phyloP scores from a whole-genome alignment of 83 land plant species.

The Picea abies region DNA sequence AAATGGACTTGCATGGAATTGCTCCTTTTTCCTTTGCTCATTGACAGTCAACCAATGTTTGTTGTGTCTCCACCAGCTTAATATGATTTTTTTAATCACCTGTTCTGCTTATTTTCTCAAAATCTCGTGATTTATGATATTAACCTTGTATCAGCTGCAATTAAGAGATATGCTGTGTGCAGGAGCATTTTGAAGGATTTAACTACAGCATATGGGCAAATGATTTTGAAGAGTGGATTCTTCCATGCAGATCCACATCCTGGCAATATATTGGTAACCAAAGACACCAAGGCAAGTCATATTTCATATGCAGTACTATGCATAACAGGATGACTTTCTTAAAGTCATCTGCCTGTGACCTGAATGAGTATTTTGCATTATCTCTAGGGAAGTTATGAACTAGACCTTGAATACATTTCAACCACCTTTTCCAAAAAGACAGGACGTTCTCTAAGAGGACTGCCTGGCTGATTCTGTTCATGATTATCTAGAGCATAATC shows the following conservation, averaged over 20 bases:
- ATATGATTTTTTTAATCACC: too few species aligned
- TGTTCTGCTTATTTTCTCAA: too few species aligned
- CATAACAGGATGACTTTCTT: neutral
- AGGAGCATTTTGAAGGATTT: constrained; percentile 87
- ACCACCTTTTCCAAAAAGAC: neutral
- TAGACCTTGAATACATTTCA: neutral
- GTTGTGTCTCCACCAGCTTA: too few species aligned
- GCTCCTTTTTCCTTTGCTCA: neutral
- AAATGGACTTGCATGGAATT: neutral
- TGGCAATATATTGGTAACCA: constrained; percentile 87
- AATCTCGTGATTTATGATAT: too few species aligned
- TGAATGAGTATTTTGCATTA: neutral
- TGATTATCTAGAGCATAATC: neutral
- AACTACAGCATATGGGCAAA: constrained; percentile 92
- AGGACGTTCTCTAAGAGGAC: neutral
- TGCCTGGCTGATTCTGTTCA: neutral
- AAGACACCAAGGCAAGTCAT: constrained; percentile 80
- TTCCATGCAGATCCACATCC: constrained; percentile 99
- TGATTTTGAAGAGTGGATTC: constrained; percentile 95
- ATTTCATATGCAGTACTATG: neutral
- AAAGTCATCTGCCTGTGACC: neutral
- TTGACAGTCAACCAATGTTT: too few species aligned
- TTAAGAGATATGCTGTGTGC: constrained; percentile 22
- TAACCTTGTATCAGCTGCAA: too few species aligned
- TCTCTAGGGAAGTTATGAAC: neutral